These are phyloP conservation scores for Coriolopsis trogii DNA, from an alignment of 1,284 basidiomycete species.

Conservation along the genomic window DNA sequence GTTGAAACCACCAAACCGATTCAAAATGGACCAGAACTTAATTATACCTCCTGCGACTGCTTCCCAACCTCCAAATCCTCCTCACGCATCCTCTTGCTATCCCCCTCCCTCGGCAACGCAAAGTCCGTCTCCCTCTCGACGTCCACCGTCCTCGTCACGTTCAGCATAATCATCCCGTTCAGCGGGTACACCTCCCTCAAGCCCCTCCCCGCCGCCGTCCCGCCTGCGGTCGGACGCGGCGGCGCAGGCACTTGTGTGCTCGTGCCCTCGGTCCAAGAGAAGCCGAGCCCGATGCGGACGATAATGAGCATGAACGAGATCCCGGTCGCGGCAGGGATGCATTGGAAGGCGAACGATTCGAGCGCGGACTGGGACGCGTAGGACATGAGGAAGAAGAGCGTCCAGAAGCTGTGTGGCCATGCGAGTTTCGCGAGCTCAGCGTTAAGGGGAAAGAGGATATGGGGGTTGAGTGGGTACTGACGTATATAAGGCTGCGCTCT, in stretches of 20 bases:
- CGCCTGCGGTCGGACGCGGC: too few species aligned
- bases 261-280: conserved; percentile 17
- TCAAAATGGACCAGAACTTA: background rate
- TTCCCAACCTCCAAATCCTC: background rate
- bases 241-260: too few species aligned
- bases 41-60: background rate
- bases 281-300: conserved; percentile 22
- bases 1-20: background rate
- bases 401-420: conserved; percentile 11
- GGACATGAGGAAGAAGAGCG: conserved; percentile 19
- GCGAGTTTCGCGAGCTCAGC: background rate
- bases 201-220: too few species aligned
- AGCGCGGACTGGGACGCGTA: conserved; percentile 14
- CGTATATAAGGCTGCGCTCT: too few species aligned
- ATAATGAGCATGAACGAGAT: conserved; percentile 25
- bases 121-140: conserved; percentile 22
- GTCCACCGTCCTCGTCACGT: conserved; percentile 18
- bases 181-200: conserved; percentile 14
- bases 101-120: conserved; percentile 4
- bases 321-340: conserved; percentile 20
- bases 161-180: conserved; percentile 14
- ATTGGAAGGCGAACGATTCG: conserved; percentile 17
- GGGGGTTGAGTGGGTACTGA: background rate
- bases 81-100: background rate
- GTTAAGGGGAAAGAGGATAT: background rate